Evolutionary conservation across 192 early-diverging fungal species (phyloP), one percentile per base, ranked within the genome.

Genomic region (Backusella westeae): DNA sequence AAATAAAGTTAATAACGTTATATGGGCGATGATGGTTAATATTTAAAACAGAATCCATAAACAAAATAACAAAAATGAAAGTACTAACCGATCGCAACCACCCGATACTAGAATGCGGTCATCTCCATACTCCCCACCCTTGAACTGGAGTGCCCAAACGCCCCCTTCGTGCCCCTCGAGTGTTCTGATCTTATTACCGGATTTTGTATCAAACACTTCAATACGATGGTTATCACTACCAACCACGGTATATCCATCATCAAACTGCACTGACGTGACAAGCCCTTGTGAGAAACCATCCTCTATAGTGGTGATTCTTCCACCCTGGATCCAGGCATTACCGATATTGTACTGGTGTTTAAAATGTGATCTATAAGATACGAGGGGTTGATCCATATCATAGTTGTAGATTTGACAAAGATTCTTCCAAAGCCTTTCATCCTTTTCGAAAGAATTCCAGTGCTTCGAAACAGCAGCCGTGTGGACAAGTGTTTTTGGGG

Each of bases 181-280:
- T 26, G 90, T 91, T 75, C 92, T 83, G 26, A 91, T 74, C 36
- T 92, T 78, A 3, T 85, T 84, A 23, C 96, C 97, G 2, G 93
- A 91, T 1, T 80, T 84, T 12, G 94, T 91, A 83, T 95, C 94
- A 82, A 96, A 98, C 41, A 99, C 93, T 77, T 95, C 92, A 44
- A 98, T 98, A 29, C 91, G 89, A 73, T 94, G 91, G 42, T 97
- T 96, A 84, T 99, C 98, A 26, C 94, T 91, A 36, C 97, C 98
- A 26, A 95, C 94, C 5, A 99, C 92, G 68, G 97, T 96, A 82
- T 95, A 94, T 56, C 94, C 90, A 14, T 90, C 89, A 75, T 98
- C 97, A 89, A 98, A 96, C 81, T 98, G 96, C 39, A 99, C 84
- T 67, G 95, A 96, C 9, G 98, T 99, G 17, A 98, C 96, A 6